phyloP scores from a whole-genome alignment of 306 rosid species.

The Casuarina cunninghamiana region DNA sequence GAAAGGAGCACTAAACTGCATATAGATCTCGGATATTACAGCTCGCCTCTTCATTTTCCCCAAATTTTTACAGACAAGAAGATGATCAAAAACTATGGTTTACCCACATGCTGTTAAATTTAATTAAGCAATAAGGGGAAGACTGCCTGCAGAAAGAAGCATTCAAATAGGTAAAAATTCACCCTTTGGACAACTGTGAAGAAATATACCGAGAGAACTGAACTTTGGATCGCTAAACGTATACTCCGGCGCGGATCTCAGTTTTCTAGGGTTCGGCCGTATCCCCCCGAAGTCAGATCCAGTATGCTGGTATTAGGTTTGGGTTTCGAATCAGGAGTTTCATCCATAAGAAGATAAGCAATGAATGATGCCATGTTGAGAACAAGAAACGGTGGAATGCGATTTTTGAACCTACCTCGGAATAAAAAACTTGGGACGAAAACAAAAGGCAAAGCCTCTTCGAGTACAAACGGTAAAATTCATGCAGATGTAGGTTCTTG shows the following conservation, averaged over 20 bases:
- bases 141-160: not conserved
- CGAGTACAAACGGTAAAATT: not conserved
- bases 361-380: not conserved
- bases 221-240: not conserved
- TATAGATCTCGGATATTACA: no score
- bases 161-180: no score
- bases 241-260: slow-evolving; percentile 19
- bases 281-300: slow-evolving; percentile 29
- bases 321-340: slow-evolving; percentile 7
- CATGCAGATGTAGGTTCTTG: not conserved
- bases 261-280: slow-evolving; percentile 9
- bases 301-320: slow-evolving; percentile 1
- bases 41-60: no score
- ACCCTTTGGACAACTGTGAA: slow-evolving; percentile 10
- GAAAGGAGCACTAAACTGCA: no score
- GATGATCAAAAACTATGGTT: no score
- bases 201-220: not conserved
- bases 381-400: not conserved
- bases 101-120: no score
- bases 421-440: not conserved
- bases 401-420: not conserved
- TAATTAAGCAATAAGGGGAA: no score
- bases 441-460: not conserved
- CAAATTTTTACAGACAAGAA: no score
- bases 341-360: not conserved